Percentiles rank a stretch among this genome's conserved stretches.
These are phyloP conservation scores for Phytophthora ohioensis DNA, from an alignment of 352 stramenopile genomes.

Conservation along the genomic window DNA sequence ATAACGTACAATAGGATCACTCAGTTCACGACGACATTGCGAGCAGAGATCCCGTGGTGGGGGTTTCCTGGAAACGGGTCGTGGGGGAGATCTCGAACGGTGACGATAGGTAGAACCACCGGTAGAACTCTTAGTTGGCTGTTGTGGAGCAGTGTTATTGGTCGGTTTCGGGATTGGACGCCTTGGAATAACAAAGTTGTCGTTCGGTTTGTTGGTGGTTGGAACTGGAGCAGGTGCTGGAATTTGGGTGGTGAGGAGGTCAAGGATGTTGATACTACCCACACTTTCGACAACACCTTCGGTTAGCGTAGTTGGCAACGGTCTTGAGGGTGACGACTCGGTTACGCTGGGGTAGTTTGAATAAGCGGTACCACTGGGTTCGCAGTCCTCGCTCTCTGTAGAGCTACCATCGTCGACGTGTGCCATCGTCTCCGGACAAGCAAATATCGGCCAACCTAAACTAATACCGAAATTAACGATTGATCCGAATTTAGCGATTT, in stretches of 20 bases:
- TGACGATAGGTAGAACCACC: neutral
- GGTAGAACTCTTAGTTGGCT: neutral
- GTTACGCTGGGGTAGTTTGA: too few relatives aligned
- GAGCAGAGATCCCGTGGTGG: too few relatives aligned
- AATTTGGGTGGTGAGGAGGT: neutral
- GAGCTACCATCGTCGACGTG: neutral
- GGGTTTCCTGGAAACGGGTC: too few relatives aligned
- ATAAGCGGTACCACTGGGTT: too few relatives aligned
- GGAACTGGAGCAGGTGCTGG: neutral
- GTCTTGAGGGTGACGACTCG: neutral
- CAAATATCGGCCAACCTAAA: too few relatives aligned
- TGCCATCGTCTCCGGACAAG: too few relatives aligned
- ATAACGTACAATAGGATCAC: too few relatives aligned
- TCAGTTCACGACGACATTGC: too few relatives aligned
- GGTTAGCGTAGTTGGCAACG: neutral
- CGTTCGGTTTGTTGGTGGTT: neutral
- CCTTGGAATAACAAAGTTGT: neutral
- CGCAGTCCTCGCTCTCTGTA: neutral
- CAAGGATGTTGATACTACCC: conserved; percentile 1
- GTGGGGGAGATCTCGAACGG: neutral
- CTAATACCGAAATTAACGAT: too few relatives aligned
- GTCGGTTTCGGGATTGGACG: neutral
- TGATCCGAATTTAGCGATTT: too few relatives aligned
- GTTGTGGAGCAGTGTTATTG: neutral
- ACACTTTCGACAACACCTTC: neutral